A percentile compares a stretch with the other conserved stretches of the same genome.
Evolutionary conservation across 2,329 filamentous ascomycete species (phyloP).

Genomic region (Monosporascus sp.): DNA sequence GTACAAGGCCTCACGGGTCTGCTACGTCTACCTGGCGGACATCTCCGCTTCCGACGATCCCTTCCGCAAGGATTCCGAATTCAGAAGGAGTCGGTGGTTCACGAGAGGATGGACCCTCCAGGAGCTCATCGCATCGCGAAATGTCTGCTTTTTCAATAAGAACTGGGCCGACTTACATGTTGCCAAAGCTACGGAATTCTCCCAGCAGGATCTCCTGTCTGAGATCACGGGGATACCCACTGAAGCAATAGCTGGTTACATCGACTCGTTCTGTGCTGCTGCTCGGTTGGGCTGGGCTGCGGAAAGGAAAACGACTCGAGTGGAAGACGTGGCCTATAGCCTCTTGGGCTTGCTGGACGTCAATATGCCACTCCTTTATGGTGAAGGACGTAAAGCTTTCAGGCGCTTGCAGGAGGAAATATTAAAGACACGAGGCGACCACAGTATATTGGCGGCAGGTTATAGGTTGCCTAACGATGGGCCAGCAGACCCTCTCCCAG

Average conservation of each 20-base stretch:
- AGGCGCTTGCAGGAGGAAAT: not conserved
- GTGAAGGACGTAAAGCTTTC: slow-evolving; percentile 6
- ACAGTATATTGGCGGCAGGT: too few relatives aligned
- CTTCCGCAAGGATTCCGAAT: not conserved
- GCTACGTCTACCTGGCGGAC: not conserved
- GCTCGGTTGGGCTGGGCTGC: slow-evolving; percentile 4
- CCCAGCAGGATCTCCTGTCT: too few relatives aligned
- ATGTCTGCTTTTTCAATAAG: slow-evolving; percentile 9
- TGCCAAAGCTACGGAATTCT: too few relatives aligned
- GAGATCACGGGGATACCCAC: slow-evolving; percentile 20
- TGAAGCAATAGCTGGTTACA: accelerated
- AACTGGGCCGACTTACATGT: slow-evolving; percentile 2
- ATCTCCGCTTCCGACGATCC: not conserved
- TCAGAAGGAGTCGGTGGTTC: slow-evolving; percentile 1
- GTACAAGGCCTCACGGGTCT: not conserved
- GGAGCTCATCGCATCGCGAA: slow-evolving; percentile 8
- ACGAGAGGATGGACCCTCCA: slow-evolving; percentile 4
- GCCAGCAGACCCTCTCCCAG: too few relatives aligned
- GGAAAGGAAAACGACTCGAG: not conserved
- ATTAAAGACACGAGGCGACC: too few relatives aligned
- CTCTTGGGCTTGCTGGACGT: slow-evolving; percentile 7
- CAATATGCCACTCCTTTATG: slow-evolving; percentile 5
- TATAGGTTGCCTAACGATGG: too few relatives aligned
- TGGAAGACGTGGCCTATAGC: slow-evolving; percentile 5
- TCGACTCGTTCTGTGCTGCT: not conserved